Percentiles rank a stretch among this genome's conserved stretches.
phyloP scores from a whole-genome alignment of 2,329 filamentous ascomycete species.

The Aspergillus fumigatus region DNA sequence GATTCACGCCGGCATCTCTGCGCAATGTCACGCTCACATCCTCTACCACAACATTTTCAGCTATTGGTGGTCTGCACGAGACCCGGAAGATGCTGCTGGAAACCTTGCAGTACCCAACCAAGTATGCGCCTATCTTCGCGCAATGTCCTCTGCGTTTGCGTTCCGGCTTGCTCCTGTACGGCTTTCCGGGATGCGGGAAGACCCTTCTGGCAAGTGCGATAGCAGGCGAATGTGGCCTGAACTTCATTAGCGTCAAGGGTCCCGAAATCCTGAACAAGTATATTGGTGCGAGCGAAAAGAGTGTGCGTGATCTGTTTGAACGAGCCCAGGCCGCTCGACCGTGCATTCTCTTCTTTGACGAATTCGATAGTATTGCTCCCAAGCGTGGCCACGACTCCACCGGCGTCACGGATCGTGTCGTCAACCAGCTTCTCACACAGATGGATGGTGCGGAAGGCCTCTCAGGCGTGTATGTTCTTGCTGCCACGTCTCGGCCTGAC shows the following conservation, averaged over 20 bases:
- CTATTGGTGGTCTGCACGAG: constrained; percentile 80
- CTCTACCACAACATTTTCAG: constrained; percentile 85
- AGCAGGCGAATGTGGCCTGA: constrained; percentile 94
- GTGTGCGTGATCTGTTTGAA: constrained; percentile 90
- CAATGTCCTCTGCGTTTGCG: constrained; percentile 92
- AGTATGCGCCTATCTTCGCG: constrained; percentile 95
- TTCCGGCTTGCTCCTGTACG: constrained; percentile 88
- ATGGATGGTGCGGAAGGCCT: constrained; percentile 98
- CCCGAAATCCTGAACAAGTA: constrained; percentile 99
- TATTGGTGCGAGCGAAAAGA: constrained; percentile 95
- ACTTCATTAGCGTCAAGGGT: constrained; percentile 97
- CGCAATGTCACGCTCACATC: constrained; percentile 92
- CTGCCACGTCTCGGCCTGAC: constrained; percentile 88
- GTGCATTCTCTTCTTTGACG: constrained; percentile 96
- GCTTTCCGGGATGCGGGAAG: constrained; percentile 94
- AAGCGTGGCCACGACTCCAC: constrained; percentile 96
- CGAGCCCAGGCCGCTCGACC: constrained; percentile 82
- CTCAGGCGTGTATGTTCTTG: constrained; percentile 91
- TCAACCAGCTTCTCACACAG: constrained; percentile 95
- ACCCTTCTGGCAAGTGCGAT: constrained; percentile 92
- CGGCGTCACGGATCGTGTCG: constrained; percentile 95
- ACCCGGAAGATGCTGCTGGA: constrained; percentile 90
- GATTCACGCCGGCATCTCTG: constrained; percentile 91
- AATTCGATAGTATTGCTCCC: constrained; percentile 96
- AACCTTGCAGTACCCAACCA: constrained; percentile 93